Evolutionary conservation across 1,284 basidiomycete genomes (phyloP), one percentile per base, ranked within the genome.

Genomic region (Apiotrichum montevideense): DNA sequence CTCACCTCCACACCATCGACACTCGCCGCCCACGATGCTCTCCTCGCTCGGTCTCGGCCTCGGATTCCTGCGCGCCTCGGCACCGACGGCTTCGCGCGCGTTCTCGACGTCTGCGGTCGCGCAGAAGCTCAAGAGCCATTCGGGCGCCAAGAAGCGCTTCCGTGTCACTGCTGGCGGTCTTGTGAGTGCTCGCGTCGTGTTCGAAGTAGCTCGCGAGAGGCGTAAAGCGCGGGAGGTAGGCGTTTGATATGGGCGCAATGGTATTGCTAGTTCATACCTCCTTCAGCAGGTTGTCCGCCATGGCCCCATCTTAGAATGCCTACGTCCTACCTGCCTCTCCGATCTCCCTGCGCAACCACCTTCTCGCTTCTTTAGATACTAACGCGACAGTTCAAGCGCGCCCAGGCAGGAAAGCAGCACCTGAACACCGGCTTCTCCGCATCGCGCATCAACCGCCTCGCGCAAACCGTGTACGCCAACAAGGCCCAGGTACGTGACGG

Each of bases 111-210:
- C 58, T 6, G 9, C 42, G 14, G 56, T 57, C 13, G 45, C 52
- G 14, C 51, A 63, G 44, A 62, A 69, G 54, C 52, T 71, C 34
- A 73, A 71, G 57, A 58, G 63, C 3, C 71, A 73, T 56, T 64
- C 64, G 21, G 69, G 69, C 8, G 60, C 67, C 33, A 69, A 69
- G 62, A 73, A 73, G 63, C 55, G 71, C n/a, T 73, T 71, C 60
- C 52, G 50, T 29, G 37, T 45, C 14, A 55, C 57, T 15, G 57
- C 34, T n/a, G 35, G 50, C 43, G 57, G 57, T 52, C 40, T 40
- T 11, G 57, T 58, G 53, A 52, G 57, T 52, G 21, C 21, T 21
- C 21, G 21, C 21, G 21, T 21, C 21, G 21, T 21, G 21, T 21
- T 21, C 21, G 21, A 21, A 21, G 21, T 21, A 21, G 21, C 21